These are phyloP conservation scores for Ogataea methylovora DNA, from an alignment of 805 yeast genomes.

Conservation along the genomic window DNA sequence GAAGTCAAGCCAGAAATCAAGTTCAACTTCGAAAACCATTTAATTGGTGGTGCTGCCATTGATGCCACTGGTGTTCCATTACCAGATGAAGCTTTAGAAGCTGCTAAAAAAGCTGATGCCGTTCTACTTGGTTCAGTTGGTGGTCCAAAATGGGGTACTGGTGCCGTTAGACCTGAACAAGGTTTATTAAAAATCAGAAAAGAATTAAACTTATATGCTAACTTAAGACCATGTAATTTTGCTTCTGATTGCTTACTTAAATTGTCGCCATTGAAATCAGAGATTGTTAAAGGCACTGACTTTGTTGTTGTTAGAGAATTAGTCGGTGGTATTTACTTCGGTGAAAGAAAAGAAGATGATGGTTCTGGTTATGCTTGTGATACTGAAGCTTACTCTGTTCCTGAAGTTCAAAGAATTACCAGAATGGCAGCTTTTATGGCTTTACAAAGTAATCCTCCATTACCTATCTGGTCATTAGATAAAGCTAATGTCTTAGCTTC, in stretches of 20 bases:
- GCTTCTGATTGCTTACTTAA: constrained; percentile 77
- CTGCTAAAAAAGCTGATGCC: constrained; percentile 85
- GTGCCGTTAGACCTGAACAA: constrained; percentile 93
- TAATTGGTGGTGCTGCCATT: constrained; percentile 97
- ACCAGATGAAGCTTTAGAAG: constrained; percentile 75
- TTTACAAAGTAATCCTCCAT: constrained; percentile 85
- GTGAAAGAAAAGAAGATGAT: constrained; percentile 89
- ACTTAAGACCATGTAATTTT: constrained; percentile 94
- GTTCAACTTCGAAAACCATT: constrained; percentile 74
- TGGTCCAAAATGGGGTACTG: constrained; percentile 99
- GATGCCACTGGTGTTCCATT: constrained; percentile 94
- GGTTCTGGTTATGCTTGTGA: constrained; percentile 86
- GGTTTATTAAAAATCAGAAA: constrained; percentile 92
- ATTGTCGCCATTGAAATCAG: constrained; percentile 81
- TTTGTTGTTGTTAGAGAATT: constrained; percentile 92
- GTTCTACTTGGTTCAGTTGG: constrained; percentile 98
- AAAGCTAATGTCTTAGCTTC: constrained; percentile 97
- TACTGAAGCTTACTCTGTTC: constrained; percentile 85
- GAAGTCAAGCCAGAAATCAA: constrained; percentile 45
- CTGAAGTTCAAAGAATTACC: constrained; percentile 91
- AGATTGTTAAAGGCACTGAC: constrained; percentile 84
- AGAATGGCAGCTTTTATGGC: constrained; percentile 98
- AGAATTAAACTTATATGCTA: constrained; percentile 90
- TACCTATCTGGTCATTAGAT: constrained; percentile 93
- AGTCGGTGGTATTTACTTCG: constrained; percentile 97